These are phyloP conservation scores for Podila verticillata DNA, from an alignment of 192 early-diverging fungal species.

Conservation along the genomic window DNA sequence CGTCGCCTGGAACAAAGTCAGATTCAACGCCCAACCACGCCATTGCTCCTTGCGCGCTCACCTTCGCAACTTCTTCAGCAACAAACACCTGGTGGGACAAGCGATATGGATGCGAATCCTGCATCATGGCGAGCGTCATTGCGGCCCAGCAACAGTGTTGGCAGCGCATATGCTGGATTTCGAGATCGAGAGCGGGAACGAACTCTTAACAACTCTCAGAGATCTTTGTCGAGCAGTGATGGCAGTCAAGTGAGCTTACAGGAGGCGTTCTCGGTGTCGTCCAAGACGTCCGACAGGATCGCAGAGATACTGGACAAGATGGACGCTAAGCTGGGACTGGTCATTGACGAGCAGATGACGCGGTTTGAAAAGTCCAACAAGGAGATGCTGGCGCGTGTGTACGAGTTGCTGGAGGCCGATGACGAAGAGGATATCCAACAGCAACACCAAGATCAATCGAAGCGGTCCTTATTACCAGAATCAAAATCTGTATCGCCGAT, in stretches of 20 bases:
- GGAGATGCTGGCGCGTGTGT: slow-evolving; percentile 24
- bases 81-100: slow-evolving; percentile 1
- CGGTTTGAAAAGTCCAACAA: slow-evolving; percentile 35
- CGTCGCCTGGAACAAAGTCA: slow-evolving; percentile 11
- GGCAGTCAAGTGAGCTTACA: neutral
- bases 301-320: slow-evolving; percentile 33
- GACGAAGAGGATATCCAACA: slow-evolving; percentile 3
- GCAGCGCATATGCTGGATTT: neutral
- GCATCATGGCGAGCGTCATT: slow-evolving; percentile 13
- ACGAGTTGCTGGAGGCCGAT: slow-evolving; percentile 20
- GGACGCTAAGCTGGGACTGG: slow-evolving; percentile 25
- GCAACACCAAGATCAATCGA: neutral
- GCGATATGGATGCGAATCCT: neutral
- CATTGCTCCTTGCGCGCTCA: slow-evolving; percentile 10
- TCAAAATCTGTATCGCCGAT: neutral
- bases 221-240: neutral
- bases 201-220: neutral
- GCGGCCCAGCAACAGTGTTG: neutral
- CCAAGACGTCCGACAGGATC: slow-evolving; percentile 32
- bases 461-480: neutral
- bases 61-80: slow-evolving; percentile 15
- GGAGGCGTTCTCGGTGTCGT: neutral
- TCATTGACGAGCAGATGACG: slow-evolving; percentile 45
- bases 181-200: neutral
- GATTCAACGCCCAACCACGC: neutral